Evolutionary conservation across 176 grass and related monocot species (phyloP).

Genomic region (Musa troglodytarum): DNA sequence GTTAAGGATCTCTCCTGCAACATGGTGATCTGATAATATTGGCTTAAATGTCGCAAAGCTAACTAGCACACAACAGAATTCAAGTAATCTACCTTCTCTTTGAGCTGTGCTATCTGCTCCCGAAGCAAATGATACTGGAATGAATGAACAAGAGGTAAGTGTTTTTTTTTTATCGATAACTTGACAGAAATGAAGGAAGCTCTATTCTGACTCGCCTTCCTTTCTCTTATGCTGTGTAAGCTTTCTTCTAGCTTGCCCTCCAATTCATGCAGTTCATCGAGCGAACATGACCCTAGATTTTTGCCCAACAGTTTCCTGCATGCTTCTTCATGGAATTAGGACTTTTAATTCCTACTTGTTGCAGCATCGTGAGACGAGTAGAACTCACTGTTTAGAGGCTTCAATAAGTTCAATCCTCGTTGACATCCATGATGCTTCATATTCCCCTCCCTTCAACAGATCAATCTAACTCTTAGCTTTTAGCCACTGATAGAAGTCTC

Average conservation of each 20-base stretch:
- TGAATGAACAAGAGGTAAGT: background rate
- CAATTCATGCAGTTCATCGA: conserved; percentile 24
- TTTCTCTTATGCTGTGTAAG: conserved; percentile 22
- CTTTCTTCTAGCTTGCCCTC: conserved; percentile 16
- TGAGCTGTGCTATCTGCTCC: conserved; percentile 3
- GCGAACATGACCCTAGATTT: conserved; percentile 25
- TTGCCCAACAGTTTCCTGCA: conserved; percentile 32
- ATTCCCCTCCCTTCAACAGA: conserved; percentile 20
- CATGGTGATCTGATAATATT: background rate
- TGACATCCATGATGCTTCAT: conserved; percentile 7
- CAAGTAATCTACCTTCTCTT: conserved; percentile 9
- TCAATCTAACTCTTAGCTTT: conserved; percentile 6
- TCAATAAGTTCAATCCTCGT: conserved; percentile 29
- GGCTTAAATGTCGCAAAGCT: background rate
- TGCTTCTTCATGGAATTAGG: too few species aligned
- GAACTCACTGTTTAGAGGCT: conserved; percentile 20
- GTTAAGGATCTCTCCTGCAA: background rate
- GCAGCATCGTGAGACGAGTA: background rate
- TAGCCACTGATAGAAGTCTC: background rate
- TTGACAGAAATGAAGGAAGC: background rate
- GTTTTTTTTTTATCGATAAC: too few species aligned
- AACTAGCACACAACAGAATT: background rate
- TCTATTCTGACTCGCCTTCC: conserved; percentile 18
- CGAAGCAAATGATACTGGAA: conserved; percentile 5
- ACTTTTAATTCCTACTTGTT: too few species aligned